These are phyloP conservation scores for Groenewaldozyma sp. DNA, from an alignment of 1,139 yeast genomes.

Conservation along the genomic window DNA sequence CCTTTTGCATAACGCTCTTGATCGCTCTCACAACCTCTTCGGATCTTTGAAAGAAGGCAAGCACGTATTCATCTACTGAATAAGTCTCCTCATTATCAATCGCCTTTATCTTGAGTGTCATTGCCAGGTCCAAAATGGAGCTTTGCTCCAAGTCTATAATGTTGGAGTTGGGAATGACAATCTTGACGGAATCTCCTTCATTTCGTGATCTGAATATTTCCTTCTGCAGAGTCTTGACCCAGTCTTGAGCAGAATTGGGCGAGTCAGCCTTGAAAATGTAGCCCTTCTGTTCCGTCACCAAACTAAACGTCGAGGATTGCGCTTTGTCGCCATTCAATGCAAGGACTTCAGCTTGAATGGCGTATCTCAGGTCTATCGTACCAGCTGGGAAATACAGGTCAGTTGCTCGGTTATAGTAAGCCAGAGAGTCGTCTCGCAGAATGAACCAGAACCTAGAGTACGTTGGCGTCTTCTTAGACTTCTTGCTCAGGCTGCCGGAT, in stretches of 20 bases:
- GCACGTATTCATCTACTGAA: slow-evolving; percentile 57
- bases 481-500: slow-evolving; percentile 38
- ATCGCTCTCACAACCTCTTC: slow-evolving; percentile 14
- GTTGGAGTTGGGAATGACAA: slow-evolving; percentile 66
- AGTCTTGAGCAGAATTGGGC: slow-evolving; percentile 58
- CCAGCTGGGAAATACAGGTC: slow-evolving; percentile 76
- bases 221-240: slow-evolving; percentile 71
- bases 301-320: slow-evolving; percentile 20
- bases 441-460: slow-evolving; percentile 64
- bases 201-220: slow-evolving; percentile 68
- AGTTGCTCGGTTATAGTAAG: slow-evolving; percentile 61
- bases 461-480: slow-evolving; percentile 21
- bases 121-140: slow-evolving; percentile 42
- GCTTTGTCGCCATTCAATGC: slow-evolving; percentile 17
- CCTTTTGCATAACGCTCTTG: slow-evolving; percentile 10
- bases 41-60: slow-evolving; percentile 46
- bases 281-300: slow-evolving; percentile 46
- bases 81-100: slow-evolving; percentile 42
- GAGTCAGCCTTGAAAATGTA: slow-evolving; percentile 70
- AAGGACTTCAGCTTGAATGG: slow-evolving; percentile 49
- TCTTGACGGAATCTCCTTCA: slow-evolving; percentile 60
- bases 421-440: slow-evolving; percentile 56
- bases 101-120: slow-evolving; percentile 39
- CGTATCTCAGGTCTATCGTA: slow-evolving; percentile 62
- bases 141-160: slow-evolving; percentile 54